Conservation (phyloP, 257 asterid species). For the Primulina tabacum region DNA sequence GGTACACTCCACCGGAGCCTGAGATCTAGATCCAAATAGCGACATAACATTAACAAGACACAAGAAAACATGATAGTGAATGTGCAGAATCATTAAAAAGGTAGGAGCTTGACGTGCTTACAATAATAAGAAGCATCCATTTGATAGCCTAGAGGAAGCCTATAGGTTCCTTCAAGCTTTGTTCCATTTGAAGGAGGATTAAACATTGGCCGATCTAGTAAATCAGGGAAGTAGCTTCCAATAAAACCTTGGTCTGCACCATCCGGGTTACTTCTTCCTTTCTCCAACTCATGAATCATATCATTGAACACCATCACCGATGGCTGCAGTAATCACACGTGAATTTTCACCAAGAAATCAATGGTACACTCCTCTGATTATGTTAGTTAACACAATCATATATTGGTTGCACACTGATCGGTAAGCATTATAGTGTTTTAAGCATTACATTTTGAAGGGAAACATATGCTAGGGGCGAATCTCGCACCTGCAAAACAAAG, state of each 20-base stretch:
- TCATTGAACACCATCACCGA: slow-evolving; percentile 64
- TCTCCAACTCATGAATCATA: slow-evolving; percentile 69
- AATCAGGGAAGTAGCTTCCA: slow-evolving; percentile 65
- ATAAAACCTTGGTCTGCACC: slow-evolving; percentile 96
- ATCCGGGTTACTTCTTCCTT: slow-evolving; percentile 66
- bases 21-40: slow-evolving; percentile 48
- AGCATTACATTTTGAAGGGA: neutral
- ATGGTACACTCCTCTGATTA: neutral
- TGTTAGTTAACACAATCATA: neutral
- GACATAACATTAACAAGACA: neutral
- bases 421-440: neutral
- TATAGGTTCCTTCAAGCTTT: slow-evolving; percentile 59
- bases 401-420: neutral
- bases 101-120: slow-evolving; percentile 29
- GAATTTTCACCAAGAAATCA: neutral
- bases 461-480: neutral
- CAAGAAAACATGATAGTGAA: neutral
- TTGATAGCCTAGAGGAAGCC: slow-evolving; percentile 91
- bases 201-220: slow-evolving; percentile 69
- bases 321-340: slow-evolving; percentile 49
- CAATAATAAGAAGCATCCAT: slow-evolving; percentile 97
- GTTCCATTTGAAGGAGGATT: slow-evolving; percentile 67
- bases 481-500: slow-evolving; percentile 77
- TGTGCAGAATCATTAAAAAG: neutral
- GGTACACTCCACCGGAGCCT: slow-evolving; percentile 87